Evolutionary conservation across 2,329 filamentous ascomycete species (phyloP).

Genomic region (Clarireedia paspali): DNA sequence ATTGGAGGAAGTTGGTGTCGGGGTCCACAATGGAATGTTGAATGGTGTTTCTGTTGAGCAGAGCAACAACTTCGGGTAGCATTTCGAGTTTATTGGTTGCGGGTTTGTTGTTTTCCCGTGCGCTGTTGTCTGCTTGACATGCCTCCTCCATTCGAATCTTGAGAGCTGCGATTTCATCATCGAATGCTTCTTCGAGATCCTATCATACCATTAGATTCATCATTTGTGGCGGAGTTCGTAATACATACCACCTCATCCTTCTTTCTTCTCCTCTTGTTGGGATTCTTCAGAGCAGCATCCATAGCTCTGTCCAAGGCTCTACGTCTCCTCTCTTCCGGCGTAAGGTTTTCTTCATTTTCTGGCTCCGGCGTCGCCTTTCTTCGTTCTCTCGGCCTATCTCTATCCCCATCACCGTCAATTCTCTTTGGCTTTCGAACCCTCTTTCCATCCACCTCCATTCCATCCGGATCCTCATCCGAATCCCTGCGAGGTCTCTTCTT

Average conservation of each 20-base stretch:
- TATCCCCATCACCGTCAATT: conserved; percentile 31
- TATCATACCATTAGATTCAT: conserved; percentile 31
- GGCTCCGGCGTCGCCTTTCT: conserved; percentile 44
- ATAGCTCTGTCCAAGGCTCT: conserved; percentile 80
- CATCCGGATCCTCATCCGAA: conserved; percentile 38
- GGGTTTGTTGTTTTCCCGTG: conserved; percentile 69
- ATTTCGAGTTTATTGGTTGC: conserved; percentile 91
- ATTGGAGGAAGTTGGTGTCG: conserved; percentile 89
- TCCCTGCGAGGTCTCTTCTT: conserved; percentile 56
- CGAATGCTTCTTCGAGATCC: conserved; percentile 86
- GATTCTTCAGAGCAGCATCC: conserved; percentile 80
- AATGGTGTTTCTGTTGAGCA: conserved; percentile 84
- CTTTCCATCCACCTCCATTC: conserved; percentile 46
- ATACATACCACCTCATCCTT: conserved; percentile 76
- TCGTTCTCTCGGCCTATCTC: conserved; percentile 31
- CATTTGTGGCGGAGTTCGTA: background rate
- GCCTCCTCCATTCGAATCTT: conserved; percentile 87
- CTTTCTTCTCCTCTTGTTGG: conserved; percentile 58
- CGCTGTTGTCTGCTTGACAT: conserved; percentile 77
- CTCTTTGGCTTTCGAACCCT: conserved; percentile 35
- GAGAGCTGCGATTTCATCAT: conserved; percentile 81
- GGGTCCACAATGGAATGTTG: conserved; percentile 82
- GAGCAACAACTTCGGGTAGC: conserved; percentile 78
- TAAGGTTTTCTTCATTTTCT: conserved; percentile 69
- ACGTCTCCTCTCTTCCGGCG: conserved; percentile 76